Evolutionary conservation across 1,284 basidiomycete species (phyloP).

Genomic region (Ganoderma meredithae): DNA sequence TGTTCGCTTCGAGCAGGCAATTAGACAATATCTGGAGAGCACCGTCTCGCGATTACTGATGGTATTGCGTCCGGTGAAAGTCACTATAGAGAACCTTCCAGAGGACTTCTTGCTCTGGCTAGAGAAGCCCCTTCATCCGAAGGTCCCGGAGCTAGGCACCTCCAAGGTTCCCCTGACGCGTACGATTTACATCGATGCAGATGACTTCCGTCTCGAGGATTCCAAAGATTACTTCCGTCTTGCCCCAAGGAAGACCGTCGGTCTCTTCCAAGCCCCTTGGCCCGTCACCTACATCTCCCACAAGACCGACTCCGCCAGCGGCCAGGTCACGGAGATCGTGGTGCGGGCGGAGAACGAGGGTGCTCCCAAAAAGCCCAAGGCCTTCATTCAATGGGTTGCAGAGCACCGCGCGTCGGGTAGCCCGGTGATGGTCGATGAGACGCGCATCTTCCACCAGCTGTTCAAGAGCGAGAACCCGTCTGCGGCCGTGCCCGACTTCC

Average conservation of each 20-base stretch:
- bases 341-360: slow-evolving; percentile 79
- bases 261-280: slow-evolving; percentile 94
- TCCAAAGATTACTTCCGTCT: slow-evolving; percentile 98
- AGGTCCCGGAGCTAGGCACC: slow-evolving; percentile 88
- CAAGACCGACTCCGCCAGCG: slow-evolving; percentile 76
- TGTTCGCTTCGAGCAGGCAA: slow-evolving; percentile 88
- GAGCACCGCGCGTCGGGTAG: slow-evolving; percentile 81
- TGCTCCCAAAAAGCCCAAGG: slow-evolving; percentile 84
- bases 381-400: slow-evolving; percentile 98
- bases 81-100: slow-evolving; percentile 90
- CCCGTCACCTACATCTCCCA: slow-evolving; percentile 95
- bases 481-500: slow-evolving; percentile 71
- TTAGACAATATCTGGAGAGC: slow-evolving; percentile 92
- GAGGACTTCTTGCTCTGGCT: slow-evolving; percentile 88
- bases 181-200: slow-evolving; percentile 91
- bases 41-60: slow-evolving; percentile 91
- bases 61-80: slow-evolving; percentile 91
- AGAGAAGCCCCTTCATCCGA: slow-evolving; percentile 95
- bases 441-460: slow-evolving; percentile 90
- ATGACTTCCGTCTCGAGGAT: slow-evolving; percentile 94
- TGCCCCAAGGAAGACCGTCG: slow-evolving; percentile 96
- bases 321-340: slow-evolving; percentile 81
- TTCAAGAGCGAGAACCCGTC: slow-evolving; percentile 96
- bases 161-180: slow-evolving; percentile 89
- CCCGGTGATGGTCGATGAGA: slow-evolving; percentile 89